Evolutionary conservation across 2,329 filamentous ascomycete genomes (phyloP), one percentile per base, ranked within the genome.

Genomic region (Colletotrichum kahawae): DNA sequence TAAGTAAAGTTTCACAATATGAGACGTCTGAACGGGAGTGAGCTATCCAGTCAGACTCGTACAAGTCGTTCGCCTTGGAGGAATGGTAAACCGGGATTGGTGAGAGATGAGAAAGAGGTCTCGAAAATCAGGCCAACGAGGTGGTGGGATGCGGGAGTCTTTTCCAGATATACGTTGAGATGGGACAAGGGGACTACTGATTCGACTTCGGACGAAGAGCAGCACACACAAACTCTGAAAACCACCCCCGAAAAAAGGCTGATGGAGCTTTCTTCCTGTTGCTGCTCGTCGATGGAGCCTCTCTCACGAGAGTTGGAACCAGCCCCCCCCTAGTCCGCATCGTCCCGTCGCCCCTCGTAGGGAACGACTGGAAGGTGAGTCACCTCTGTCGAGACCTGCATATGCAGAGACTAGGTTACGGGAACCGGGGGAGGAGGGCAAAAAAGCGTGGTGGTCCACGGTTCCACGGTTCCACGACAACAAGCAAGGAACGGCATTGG

Each of bases 341-440:
- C 72, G 72, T 75, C 63, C 72, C 69, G 72, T 64, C 63, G 72
- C 63, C 64, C 63, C 69, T 72, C 72, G n/a, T 33, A 72, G 72
- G 56, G 56, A 79, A 75, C 77, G 77, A 80, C 73, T 80, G 77
- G 79, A 73, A 74, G 74, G 77, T 80, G 78, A 80, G 75, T 80
- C 79, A 80, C 77, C 71, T 72, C 74, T 77, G 71, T 75, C 66
- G 71, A 76, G 70, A 70, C 74, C 71, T 75, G 74, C 67, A 76
- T 76, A 74, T 75, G 71, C 67, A 59, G 43, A 59, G 62, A 62
- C 71, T 75, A 71, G 67, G 59, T 65, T 62, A 70, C 31, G 38
- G 70, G 64, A 54, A 62, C 34, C 21, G 67, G 57, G 43, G 67
- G 63, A 36, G 63, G 24, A 36, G 18, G 34, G 54, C 51, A 5